phyloP scores from a whole-genome alignment of 805 yeast genomes.

The Kodamaea jinghongensis region DNA sequence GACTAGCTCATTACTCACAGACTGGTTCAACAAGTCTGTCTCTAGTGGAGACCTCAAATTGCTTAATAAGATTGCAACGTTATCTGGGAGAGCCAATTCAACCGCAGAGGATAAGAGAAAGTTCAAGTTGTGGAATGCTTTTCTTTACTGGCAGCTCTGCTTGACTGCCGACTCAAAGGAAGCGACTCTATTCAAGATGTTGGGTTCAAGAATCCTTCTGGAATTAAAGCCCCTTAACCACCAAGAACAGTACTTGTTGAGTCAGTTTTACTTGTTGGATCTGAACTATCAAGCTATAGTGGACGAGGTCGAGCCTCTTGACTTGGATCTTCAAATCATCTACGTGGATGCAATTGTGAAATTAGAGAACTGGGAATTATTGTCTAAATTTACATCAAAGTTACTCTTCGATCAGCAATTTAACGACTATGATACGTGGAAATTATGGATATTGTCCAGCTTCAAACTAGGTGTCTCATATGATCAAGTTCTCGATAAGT shows the following conservation, averaged over 20 bases:
- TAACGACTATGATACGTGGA: constrained; percentile 81
- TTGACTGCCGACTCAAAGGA: constrained; percentile 41
- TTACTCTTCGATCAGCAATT: constrained; percentile 48
- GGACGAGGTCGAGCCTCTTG: constrained; percentile 38
- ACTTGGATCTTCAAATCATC: constrained; percentile 62
- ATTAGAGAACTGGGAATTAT: constrained; percentile 39
- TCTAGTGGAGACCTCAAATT: constrained; percentile 46
- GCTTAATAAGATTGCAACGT: constrained; percentile 52
- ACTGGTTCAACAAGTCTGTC: constrained; percentile 59
- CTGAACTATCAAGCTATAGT: constrained; percentile 33
- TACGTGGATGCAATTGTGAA: constrained; percentile 47
- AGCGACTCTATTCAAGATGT: constrained; percentile 49
- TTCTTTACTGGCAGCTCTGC: constrained; percentile 44
- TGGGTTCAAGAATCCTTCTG: constrained; percentile 59
- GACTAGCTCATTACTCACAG: constrained; percentile 41
- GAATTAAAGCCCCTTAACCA: constrained; percentile 51
- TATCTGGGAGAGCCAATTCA: constrained; percentile 27
- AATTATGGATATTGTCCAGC: constrained; percentile 48
- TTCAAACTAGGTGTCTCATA: constrained; percentile 29
- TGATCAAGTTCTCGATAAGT: constrained; percentile 20
- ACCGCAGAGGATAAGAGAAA: constrained; percentile 15
- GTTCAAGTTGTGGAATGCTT: constrained; percentile 50
- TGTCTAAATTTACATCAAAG: constrained; percentile 38
- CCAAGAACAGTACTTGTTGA: constrained; percentile 66
- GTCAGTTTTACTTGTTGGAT: constrained; percentile 43